These are phyloP conservation scores for Lolium rigidum DNA, from an alignment of 176 grass and related monocot genomes.

Conservation along the genomic window DNA sequence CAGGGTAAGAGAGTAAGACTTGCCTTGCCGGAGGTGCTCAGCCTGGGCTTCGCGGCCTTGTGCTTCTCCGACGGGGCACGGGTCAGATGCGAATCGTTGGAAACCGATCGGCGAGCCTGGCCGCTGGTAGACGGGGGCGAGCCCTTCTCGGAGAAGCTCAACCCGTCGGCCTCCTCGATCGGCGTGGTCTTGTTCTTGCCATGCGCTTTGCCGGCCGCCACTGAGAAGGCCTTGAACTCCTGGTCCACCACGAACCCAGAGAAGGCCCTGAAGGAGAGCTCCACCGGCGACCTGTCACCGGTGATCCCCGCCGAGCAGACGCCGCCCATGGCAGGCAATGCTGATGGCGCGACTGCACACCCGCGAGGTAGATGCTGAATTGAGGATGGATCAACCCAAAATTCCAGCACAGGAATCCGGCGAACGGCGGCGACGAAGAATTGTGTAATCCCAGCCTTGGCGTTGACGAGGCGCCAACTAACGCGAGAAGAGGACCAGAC, in stretches of 20 bases:
- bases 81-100: constrained; percentile 31
- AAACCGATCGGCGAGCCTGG: constrained; percentile 35
- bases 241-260: constrained; percentile 56
- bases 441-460: not conserved
- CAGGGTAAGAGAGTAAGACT: constrained; percentile 27
- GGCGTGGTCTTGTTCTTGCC: constrained; percentile 55
- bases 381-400: not conserved
- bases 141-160: not conserved
- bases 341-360: not conserved
- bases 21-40: constrained; percentile 50
- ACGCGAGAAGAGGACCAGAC: constrained; percentile 15
- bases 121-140: constrained; percentile 28
- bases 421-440: not conserved
- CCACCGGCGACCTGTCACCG: constrained; percentile 50
- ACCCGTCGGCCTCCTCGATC: constrained; percentile 41
- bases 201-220: constrained; percentile 13
- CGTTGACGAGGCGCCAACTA: constrained; percentile 32
- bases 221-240: constrained; percentile 47
- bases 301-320: constrained; percentile 59
- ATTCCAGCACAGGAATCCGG: not conserved
- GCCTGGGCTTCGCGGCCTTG: constrained; percentile 33
- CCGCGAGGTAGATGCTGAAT: constrained; percentile 30
- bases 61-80: constrained; percentile 29
- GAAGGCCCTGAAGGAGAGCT: constrained; percentile 60
- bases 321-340: constrained; percentile 53